Conservation (phyloP, 108 stramenopile genomes). For the Cyclotella kingstonii region DNA sequence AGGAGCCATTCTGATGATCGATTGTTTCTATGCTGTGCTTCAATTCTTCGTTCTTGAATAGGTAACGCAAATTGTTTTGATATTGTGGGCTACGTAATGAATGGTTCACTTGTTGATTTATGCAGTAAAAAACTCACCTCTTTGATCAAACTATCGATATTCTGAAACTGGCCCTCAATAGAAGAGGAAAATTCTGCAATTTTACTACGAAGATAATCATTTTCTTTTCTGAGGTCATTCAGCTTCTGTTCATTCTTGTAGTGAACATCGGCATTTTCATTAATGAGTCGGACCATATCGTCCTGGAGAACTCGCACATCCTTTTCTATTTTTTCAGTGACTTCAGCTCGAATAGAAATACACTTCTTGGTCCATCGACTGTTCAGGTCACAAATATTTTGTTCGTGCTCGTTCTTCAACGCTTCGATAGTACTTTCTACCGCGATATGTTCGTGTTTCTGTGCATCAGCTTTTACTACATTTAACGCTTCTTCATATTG, state of each 20-base stretch:
- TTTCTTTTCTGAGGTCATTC: constrained; percentile 20
- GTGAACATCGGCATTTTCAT: background rate
- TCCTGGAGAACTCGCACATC: constrained; percentile 14
- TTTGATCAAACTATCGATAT: background rate
- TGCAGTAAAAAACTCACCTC: no score
- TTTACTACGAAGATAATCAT: constrained; percentile 1
- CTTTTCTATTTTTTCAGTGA: background rate
- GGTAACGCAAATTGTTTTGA: no score
- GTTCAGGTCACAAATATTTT: constrained; percentile 17
- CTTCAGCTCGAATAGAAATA: constrained; percentile 3
- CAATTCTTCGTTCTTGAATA: constrained; percentile 30
- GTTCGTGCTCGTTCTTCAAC: constrained; percentile 20
- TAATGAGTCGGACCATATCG: no score
- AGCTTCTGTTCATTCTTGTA: constrained; percentile 14
- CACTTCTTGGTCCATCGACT: constrained; percentile 4
- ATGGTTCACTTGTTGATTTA: no score
- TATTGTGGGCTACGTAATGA: no score
- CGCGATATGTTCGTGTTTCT: constrained; percentile 24
- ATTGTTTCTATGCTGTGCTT: constrained; percentile 8
- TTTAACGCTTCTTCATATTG: constrained; percentile 24
- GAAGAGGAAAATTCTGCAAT: background rate
- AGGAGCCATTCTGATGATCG: constrained; percentile 6
- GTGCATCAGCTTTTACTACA: constrained; percentile 8
- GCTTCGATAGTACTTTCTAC: constrained; percentile 24
- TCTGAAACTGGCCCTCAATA: background rate